Evolutionary conservation across 768 basidiomycete genomes (phyloP).

Genomic region (Psilocybe tampanensis): DNA sequence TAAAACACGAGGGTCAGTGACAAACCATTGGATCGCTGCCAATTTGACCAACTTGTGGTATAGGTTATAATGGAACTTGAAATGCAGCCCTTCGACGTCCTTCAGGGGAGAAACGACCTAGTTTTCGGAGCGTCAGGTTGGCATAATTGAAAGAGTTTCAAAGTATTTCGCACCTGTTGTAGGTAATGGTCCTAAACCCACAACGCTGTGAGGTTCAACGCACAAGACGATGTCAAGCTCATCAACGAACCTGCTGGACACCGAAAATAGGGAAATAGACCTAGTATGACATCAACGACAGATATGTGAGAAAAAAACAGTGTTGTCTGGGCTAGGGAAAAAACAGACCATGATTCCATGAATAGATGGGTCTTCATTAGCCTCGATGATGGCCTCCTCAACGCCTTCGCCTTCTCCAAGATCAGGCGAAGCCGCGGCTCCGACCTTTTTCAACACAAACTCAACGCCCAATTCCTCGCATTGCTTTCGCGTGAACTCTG

Average conservation of each 20-base stretch:
- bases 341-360: slow-evolving; percentile 91
- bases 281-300: slow-evolving; percentile 38
- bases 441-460: slow-evolving; percentile 78
- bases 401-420: slow-evolving; percentile 84
- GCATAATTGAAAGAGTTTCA: neutral
- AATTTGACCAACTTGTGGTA: slow-evolving; percentile 82
- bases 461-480: slow-evolving; percentile 88
- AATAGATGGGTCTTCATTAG: slow-evolving; percentile 83
- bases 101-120: slow-evolving; percentile 96
- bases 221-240: neutral
- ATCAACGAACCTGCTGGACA: slow-evolving; percentile 68
- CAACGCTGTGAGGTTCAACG: neutral
- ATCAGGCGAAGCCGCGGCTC: slow-evolving; percentile 57
- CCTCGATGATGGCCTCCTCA: slow-evolving; percentile 94
- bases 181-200: slow-evolving; percentile 85
- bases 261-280: slow-evolving; percentile 98
- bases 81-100: slow-evolving; percentile 96
- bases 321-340: slow-evolving; percentile 1
- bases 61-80: slow-evolving; percentile 93
- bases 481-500: slow-evolving; percentile 90
- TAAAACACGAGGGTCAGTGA: neutral
- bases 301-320: neutral
- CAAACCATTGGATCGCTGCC: neutral
- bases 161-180: slow-evolving; percentile 67
- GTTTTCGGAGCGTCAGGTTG: slow-evolving; percentile 1